Conservation (phyloP, 2,329 filamentous ascomycete genomes). For the Alternaria solani region DNA sequence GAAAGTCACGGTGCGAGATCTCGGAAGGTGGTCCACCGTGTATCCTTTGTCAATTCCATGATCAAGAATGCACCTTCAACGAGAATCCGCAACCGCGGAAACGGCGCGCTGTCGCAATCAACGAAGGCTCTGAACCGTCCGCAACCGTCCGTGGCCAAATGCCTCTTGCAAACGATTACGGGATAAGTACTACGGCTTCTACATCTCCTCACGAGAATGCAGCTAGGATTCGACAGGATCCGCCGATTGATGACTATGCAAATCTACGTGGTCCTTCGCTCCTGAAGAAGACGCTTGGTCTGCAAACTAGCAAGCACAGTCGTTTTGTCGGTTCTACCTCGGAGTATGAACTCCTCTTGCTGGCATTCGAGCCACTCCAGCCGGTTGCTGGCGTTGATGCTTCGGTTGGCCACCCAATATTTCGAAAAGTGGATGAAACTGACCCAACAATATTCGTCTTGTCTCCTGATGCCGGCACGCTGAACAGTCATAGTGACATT, state of each 20-base stretch:
- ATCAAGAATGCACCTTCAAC: constrained; percentile 72
- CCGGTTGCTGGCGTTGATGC: constrained; percentile 10
- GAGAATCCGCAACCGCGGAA: constrained; percentile 74
- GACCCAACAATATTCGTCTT: constrained; percentile 37
- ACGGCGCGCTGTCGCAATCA: constrained; percentile 60
- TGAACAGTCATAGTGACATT: constrained; percentile 42
- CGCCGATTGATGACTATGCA: constrained; percentile 43
- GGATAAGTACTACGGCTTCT: constrained; percentile 1
- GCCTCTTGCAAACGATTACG: neutral
- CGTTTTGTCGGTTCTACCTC: constrained; percentile 41
- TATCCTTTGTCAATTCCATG: constrained; percentile 71
- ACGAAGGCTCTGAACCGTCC: constrained; percentile 14
- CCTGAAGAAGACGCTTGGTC: constrained; percentile 45
- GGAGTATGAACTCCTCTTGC: constrained; percentile 38
- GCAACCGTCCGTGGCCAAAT: neutral
- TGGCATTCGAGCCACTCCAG: constrained; percentile 29
- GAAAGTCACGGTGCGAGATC: constrained; percentile 72
- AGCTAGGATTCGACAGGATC: constrained; percentile 32
- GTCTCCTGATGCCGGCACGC: constrained; percentile 36
- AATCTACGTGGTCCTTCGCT: constrained; percentile 46
- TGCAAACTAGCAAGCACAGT: constrained; percentile 45
- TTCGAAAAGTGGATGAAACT: constrained; percentile 36
- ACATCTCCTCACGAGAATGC: constrained; percentile 20
- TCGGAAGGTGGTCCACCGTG: constrained; percentile 71
- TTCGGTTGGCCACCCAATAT: constrained; percentile 21